phyloP scores from a whole-genome alignment of 257 asterid genomes.

The Ilex asprella region DNA sequence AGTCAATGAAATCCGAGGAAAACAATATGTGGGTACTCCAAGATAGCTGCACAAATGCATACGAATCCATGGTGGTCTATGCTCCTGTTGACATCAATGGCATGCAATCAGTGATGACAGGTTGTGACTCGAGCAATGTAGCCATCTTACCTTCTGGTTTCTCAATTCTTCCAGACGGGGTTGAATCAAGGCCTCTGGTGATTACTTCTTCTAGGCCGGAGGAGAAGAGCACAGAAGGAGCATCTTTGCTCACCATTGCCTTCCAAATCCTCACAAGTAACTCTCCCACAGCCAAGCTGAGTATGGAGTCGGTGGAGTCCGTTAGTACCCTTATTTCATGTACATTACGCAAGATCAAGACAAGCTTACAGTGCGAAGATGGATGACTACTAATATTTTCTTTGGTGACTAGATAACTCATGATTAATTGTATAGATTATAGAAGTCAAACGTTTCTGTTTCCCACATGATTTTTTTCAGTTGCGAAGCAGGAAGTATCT shows the following conservation, averaged over 20 bases:
- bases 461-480: no score
- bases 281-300: constrained; percentile 41
- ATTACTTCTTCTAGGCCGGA: constrained; percentile 60
- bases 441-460: no score
- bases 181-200: constrained; percentile 56
- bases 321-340: constrained; percentile 52
- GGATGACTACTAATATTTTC: constrained; percentile 10
- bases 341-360: constrained; percentile 60
- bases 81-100: constrained; percentile 64
- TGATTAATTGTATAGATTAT: no score
- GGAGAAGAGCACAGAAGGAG: constrained; percentile 69
- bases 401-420: no score
- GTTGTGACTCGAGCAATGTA: constrained; percentile 65
- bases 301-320: constrained; percentile 54
- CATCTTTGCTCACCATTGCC: constrained; percentile 61
- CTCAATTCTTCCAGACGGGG: constrained; percentile 68
- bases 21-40: constrained; percentile 63
- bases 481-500: no score
- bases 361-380: constrained; percentile 65
- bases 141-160: constrained; percentile 74
- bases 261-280: constrained; percentile 59
- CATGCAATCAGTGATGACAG: constrained; percentile 74
- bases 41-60: constrained; percentile 56
- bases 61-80: constrained; percentile 60
- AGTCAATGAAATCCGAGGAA: constrained; percentile 47